phyloP scores from a whole-genome alignment of 2,329 filamentous ascomycete genomes.

The Aspergillus pseudoviridinutans region DNA sequence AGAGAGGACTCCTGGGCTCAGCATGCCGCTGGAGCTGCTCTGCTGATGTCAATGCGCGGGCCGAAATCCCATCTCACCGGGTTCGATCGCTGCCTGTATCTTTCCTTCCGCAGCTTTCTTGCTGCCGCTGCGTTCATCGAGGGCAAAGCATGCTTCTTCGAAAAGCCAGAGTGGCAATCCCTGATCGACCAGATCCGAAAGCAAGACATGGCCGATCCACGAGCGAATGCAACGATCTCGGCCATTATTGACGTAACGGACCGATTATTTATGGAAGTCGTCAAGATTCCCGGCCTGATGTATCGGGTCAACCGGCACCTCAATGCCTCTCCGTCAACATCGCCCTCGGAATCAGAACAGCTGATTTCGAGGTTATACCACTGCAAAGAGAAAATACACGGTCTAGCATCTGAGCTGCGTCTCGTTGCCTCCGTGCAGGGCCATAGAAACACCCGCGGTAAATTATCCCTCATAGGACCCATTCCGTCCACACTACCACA shows the following conservation, averaged over 20 bases:
- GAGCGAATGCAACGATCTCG: slow-evolving; percentile 16
- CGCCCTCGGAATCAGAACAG: not conserved
- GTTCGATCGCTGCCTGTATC: slow-evolving; percentile 29
- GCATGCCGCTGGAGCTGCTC: slow-evolving; percentile 30
- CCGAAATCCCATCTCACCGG: slow-evolving; percentile 25
- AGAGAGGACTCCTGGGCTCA: slow-evolving; percentile 29
- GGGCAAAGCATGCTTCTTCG: slow-evolving; percentile 29
- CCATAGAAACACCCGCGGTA: slow-evolving; percentile 4
- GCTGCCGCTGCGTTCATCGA: slow-evolving; percentile 29
- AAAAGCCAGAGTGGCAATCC: slow-evolving; percentile 27
- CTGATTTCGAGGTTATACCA: not conserved
- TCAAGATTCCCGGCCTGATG: slow-evolving; percentile 19
- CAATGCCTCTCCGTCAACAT: not conserved
- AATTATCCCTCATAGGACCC: slow-evolving; percentile 16
- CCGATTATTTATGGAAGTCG: slow-evolving; percentile 21
- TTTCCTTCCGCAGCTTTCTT: slow-evolving; percentile 33
- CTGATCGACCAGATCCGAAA: slow-evolving; percentile 24
- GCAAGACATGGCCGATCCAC: slow-evolving; percentile 21
- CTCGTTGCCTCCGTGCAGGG: slow-evolving; percentile 11
- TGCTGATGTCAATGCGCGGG: slow-evolving; percentile 30
- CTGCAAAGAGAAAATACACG: not conserved
- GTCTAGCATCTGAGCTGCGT: slow-evolving; percentile 9
- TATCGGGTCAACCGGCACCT: slow-evolving; percentile 10
- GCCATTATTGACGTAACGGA: slow-evolving; percentile 23
- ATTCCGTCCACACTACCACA: slow-evolving; percentile 20